A percentile compares a stretch with the other conserved stretches of the same genome.
These are phyloP conservation scores for Cercospora beticola DNA, from an alignment of 2,329 filamentous ascomycete genomes.

Conservation along the genomic window DNA sequence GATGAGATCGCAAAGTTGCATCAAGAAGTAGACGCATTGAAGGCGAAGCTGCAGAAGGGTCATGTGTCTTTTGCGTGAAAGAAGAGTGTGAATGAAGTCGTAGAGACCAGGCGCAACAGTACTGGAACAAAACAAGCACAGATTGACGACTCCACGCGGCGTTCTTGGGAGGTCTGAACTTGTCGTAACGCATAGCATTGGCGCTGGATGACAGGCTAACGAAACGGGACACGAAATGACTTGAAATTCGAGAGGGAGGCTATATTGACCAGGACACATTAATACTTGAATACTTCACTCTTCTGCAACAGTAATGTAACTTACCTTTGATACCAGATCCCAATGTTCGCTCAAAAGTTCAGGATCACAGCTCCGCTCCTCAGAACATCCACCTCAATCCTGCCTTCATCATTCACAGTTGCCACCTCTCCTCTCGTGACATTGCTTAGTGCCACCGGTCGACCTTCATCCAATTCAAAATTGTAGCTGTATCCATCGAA, in stretches of 20 bases:
- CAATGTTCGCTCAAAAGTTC: constrained; percentile 3
- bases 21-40: constrained; percentile 2
- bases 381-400: constrained; percentile 30
- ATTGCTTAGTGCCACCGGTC: constrained; percentile 56
- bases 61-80: not conserved
- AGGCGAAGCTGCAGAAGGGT: not conserved
- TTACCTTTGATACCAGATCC: not conserved
- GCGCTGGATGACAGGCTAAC: not conserved
- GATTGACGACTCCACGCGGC: not conserved
- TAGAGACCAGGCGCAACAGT: not conserved
- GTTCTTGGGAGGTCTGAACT: not conserved
- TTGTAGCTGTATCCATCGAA: constrained; percentile 64
- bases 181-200: not conserved
- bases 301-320: not conserved
- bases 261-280: not conserved
- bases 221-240: not conserved
- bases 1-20: constrained; percentile 9
- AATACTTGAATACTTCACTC: not conserved
- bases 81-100: not conserved
- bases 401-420: constrained; percentile 39
- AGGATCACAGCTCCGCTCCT: constrained; percentile 36
- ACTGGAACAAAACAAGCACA: not conserved
- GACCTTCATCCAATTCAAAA: constrained; percentile 56
- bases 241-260: not conserved
- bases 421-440: constrained; percentile 54